A percentile compares a stretch with the other conserved stretches of the same genome.
These are phyloP conservation scores for Petunia hybrid DNA, from an alignment of 305 asterid genomes.

Conservation along the genomic window DNA sequence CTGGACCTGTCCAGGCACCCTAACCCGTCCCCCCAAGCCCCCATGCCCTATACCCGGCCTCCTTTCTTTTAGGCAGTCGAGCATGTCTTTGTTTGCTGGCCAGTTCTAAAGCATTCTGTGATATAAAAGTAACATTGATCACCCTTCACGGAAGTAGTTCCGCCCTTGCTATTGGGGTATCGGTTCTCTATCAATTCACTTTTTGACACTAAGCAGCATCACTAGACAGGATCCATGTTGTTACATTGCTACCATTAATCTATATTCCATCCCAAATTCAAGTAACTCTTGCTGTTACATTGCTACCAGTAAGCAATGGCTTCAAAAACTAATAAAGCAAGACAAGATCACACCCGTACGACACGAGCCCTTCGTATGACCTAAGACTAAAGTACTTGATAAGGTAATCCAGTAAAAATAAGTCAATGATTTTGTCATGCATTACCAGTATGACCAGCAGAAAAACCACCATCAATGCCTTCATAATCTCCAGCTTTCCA, in stretches of 20 bases:
- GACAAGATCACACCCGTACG: neutral
- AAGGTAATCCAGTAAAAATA: no score
- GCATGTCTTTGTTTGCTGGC: no score
- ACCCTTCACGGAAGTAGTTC: no score
- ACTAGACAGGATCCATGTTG: neutral
- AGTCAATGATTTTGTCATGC: neutral
- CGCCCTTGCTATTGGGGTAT: neutral
- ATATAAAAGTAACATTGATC: no score
- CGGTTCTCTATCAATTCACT: neutral
- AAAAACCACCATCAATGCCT: constrained; percentile 35
- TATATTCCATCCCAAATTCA: constrained; percentile 2
- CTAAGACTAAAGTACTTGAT: neutral
- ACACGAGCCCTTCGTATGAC: neutral
- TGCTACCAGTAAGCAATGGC: neutral
- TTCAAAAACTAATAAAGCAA: neutral
- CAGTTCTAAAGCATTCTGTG: no score
- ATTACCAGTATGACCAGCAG: constrained; percentile 42
- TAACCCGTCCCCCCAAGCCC: no score
- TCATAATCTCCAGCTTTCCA: constrained; percentile 88
- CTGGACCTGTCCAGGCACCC: no score
- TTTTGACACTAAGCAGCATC: neutral
- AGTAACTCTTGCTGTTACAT: neutral
- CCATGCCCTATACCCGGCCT: no score
- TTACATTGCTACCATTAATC: neutral
- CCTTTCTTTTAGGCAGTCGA: no score